Evolutionary conservation across 495 filamentous ascomycete species (phyloP).

Genomic region (Hypoxylon fragiforme): DNA sequence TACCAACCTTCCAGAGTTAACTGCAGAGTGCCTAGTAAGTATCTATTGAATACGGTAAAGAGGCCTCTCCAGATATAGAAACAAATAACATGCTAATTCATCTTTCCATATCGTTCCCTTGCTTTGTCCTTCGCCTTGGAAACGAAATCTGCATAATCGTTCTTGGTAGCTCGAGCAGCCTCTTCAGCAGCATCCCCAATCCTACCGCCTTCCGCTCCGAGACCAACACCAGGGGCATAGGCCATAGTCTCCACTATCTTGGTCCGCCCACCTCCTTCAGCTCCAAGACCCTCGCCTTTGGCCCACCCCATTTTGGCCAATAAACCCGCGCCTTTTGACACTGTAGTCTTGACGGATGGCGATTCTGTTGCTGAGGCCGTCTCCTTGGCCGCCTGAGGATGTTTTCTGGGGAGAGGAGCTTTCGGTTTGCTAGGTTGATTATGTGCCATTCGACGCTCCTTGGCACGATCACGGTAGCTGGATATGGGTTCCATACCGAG

Average conservation of each 20-base stretch:
- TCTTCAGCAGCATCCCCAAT: slow-evolving; percentile 83
- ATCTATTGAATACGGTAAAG: not conserved
- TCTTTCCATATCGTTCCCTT: slow-evolving; percentile 73
- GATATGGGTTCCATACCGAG: slow-evolving; percentile 44
- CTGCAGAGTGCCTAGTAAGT: no score
- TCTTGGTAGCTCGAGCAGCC: slow-evolving; percentile 71
- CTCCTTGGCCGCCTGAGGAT: slow-evolving; percentile 32
- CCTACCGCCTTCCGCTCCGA: slow-evolving; percentile 82
- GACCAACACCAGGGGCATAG: slow-evolving; percentile 80
- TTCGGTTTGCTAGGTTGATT: slow-evolving; percentile 64
- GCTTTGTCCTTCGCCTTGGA: slow-evolving; percentile 79
- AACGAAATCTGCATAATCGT: slow-evolving; percentile 72
- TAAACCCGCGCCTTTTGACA: slow-evolving; percentile 82
- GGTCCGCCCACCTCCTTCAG: slow-evolving; percentile 73
- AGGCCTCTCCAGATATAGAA: not conserved
- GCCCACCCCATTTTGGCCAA: slow-evolving; percentile 93
- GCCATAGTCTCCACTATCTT: slow-evolving; percentile 76
- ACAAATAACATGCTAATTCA: slow-evolving; percentile 39
- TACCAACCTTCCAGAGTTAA: no score
- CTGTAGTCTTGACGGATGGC: slow-evolving; percentile 38
- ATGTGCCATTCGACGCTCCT: slow-evolving; percentile 76
- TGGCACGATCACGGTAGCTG: slow-evolving; percentile 80
- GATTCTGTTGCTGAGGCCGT: slow-evolving; percentile 18
- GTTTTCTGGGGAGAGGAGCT: slow-evolving; percentile 46
- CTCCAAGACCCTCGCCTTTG: slow-evolving; percentile 77